Conservation (phyloP, 2,329 filamentous ascomycete species). For the Balansia obtecta region DNA sequence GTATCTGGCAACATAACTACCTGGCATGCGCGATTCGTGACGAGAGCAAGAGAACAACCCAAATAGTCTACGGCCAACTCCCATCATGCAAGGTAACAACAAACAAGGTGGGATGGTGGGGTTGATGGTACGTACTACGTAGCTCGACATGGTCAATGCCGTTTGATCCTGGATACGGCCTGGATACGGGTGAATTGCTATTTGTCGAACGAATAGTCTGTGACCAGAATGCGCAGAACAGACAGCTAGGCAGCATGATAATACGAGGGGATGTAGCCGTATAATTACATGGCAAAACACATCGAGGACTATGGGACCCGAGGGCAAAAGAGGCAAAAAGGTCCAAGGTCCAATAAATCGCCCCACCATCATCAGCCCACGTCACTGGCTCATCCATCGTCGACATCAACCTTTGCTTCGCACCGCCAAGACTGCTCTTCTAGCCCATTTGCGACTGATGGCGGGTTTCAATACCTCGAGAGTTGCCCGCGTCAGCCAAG, state of each 20-base stretch:
- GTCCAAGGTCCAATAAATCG: not conserved
- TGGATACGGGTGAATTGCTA: no score
- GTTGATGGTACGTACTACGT: not conserved
- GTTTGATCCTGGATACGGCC: no score
- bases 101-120: not conserved
- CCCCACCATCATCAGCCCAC: slow-evolving; percentile 1
- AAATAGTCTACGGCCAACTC: no score
- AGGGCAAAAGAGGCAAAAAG: no score
- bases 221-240: no score
- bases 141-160: not conserved
- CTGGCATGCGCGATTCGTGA: not conserved
- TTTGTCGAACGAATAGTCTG: no score
- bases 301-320: no score
- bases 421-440: not conserved
- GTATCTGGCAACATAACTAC: not conserved
- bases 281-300: no score
- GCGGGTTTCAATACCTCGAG: not conserved
- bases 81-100: not conserved
- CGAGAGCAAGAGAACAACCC: no score
- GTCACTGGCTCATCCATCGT: not conserved
- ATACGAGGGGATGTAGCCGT: no score
- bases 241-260: no score
- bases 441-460: not conserved
- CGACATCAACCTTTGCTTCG: not conserved
- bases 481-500: not conserved